A percentile compares a stretch with the other conserved stretches of the same genome.
phyloP scores from a whole-genome alignment of 116 monocot genomes.

The Dioscorea cayenensis region DNA sequence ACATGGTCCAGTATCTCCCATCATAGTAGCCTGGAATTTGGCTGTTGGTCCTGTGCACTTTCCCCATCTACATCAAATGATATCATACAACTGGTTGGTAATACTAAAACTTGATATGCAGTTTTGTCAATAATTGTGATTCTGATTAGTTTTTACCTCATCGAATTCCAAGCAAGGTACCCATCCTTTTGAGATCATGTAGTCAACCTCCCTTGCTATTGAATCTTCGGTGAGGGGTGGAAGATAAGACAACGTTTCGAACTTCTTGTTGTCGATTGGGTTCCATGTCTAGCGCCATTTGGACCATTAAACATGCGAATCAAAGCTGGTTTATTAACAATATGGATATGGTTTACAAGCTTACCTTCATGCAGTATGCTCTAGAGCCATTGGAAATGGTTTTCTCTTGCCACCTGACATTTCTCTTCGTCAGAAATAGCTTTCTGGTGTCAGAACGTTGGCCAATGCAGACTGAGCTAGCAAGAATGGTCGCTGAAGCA shows the following conservation, averaged over 20 bases:
- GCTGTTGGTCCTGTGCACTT: slow-evolving; percentile 44
- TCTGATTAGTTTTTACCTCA: slow-evolving; percentile 26
- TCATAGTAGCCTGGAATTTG: slow-evolving; percentile 80
- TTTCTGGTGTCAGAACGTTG: slow-evolving; percentile 12
- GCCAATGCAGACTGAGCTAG: slow-evolving; percentile 2
- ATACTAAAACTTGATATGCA: no score
- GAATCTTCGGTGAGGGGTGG: slow-evolving; percentile 70
- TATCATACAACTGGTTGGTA: no score
- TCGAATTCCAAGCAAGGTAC: slow-evolving; percentile 85
- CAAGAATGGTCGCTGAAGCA: background rate
- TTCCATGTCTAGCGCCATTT: slow-evolving; percentile 53
- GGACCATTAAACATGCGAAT: background rate
- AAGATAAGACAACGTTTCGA: slow-evolving; percentile 70
- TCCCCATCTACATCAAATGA: slow-evolving; percentile 23
- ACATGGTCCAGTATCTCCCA: slow-evolving; percentile 82
- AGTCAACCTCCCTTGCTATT: slow-evolving; percentile 66
- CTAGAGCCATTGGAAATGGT: slow-evolving; percentile 53
- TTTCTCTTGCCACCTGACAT: slow-evolving; percentile 7
- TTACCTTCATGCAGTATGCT: slow-evolving; percentile 67
- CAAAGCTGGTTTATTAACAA: background rate
- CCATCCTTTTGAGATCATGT: slow-evolving; percentile 62
- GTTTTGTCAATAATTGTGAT: no score
- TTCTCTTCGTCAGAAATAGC: slow-evolving; percentile 19
- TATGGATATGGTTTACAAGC: background rate
- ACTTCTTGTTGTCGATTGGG: slow-evolving; percentile 78